Conservation (phyloP, 2,329 filamentous ascomycete genomes). For the Aureobasidium sp. region DNA sequence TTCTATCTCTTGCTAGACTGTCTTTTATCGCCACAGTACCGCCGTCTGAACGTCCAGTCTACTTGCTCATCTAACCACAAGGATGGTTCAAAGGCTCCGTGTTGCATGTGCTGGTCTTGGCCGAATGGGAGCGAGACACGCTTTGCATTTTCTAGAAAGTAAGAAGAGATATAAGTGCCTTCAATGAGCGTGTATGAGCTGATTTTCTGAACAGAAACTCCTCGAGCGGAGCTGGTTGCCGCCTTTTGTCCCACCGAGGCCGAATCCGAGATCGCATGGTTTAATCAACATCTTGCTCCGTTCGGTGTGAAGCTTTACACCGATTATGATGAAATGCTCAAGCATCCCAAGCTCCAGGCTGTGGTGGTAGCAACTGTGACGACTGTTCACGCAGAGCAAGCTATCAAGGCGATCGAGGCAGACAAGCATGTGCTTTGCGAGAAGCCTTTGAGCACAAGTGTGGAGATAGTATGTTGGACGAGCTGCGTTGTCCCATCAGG, state of each 20-base stretch:
- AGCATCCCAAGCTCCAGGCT: conserved; percentile 60
- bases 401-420: conserved; percentile 61
- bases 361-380: conserved; percentile 62
- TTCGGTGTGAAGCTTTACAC: conserved; percentile 60
- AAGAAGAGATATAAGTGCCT: background rate
- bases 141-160: background rate
- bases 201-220: conserved; percentile 30
- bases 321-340: conserved; percentile 64
- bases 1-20: no score
- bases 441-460: conserved; percentile 61
- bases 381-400: conserved; percentile 63
- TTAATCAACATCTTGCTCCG: conserved; percentile 53
- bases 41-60: no score
- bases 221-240: conserved; percentile 51
- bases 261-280: conserved; percentile 50
- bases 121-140: background rate
- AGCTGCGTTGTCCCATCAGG: background rate
- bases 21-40: no score
- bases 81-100: background rate
- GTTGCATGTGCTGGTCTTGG: background rate
- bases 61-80: no score
- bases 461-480: background rate
- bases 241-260: conserved; percentile 50
- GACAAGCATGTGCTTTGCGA: conserved; percentile 67
- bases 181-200: background rate